Percentiles rank a stretch among this genome's conserved stretches.
Evolutionary conservation across 768 basidiomycete species (phyloP).

Genomic region (Cubamyces lactineus): DNA sequence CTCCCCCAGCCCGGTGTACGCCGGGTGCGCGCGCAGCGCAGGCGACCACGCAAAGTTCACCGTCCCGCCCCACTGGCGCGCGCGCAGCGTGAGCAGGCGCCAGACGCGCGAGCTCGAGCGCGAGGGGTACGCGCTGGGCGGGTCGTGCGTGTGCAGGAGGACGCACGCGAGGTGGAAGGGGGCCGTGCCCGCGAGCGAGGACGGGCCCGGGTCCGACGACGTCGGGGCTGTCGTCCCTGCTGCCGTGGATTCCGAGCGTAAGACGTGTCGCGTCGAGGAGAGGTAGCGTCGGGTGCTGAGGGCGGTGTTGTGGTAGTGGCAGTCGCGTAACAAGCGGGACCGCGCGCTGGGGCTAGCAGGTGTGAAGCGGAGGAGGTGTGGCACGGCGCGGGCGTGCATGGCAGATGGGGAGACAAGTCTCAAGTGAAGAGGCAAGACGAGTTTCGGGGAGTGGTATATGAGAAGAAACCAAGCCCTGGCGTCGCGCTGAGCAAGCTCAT

Average conservation of each 20-base stretch:
- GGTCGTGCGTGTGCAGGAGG: conserved; percentile 53
- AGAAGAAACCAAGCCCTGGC: not conserved
- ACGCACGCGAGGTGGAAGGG: conserved; percentile 56
- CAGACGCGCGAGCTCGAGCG: conserved; percentile 49
- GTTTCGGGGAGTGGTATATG: not conserved
- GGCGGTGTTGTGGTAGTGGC: conserved; percentile 1
- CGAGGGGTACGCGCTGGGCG: conserved; percentile 54
- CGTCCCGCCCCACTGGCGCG: conserved; percentile 51
- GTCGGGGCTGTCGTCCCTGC: too few species aligned
- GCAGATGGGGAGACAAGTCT: not conserved
- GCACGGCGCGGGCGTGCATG: not conserved
- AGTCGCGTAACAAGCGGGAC: conserved; percentile 13
- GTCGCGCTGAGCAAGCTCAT: conserved; percentile 3
- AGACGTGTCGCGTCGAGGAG: too few species aligned
- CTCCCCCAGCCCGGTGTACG: conserved; percentile 27
- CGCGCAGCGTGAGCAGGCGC: conserved; percentile 49
- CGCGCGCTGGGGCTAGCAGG: not conserved
- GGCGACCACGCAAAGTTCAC: conserved; percentile 66
- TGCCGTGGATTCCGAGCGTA: too few species aligned
- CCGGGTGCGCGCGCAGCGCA: conserved; percentile 27
- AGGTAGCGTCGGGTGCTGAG: not conserved
- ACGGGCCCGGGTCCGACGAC: not conserved
- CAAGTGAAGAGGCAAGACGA: not conserved
- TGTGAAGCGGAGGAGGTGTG: not conserved
- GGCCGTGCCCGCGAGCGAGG: conserved; percentile 51